Evolutionary conservation across 768 basidiomycete species (phyloP).

Genomic region (Hericium alpestre): DNA sequence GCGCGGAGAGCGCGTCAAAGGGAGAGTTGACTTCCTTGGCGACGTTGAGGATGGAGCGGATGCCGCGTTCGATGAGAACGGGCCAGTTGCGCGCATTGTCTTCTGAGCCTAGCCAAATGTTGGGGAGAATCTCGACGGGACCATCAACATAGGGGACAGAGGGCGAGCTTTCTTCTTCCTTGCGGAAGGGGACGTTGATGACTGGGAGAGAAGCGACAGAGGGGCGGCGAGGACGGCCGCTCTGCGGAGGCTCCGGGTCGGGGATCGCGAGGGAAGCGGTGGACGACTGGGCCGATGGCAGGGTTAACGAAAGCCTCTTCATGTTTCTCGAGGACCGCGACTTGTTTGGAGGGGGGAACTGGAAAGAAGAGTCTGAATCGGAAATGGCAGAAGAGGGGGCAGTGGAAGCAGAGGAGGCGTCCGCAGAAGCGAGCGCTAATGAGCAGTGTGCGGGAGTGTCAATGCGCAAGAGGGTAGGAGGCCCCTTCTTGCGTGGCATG

Average conservation of each 20-base stretch:
- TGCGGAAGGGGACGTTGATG: slow-evolving; percentile 41
- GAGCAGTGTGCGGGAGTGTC: slow-evolving; percentile 40
- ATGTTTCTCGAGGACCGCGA: slow-evolving; percentile 49
- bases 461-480: slow-evolving; percentile 49
- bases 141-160: slow-evolving; percentile 68
- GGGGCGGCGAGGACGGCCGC: slow-evolving; percentile 44
- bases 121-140: slow-evolving; percentile 75
- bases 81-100: slow-evolving; percentile 83
- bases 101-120: slow-evolving; percentile 84
- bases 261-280: slow-evolving; percentile 34
- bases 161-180: slow-evolving; percentile 46
- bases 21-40: slow-evolving; percentile 83
- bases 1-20: slow-evolving; percentile 39
- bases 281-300: slow-evolving; percentile 54
- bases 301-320: slow-evolving; percentile 65
- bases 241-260: slow-evolving; percentile 21
- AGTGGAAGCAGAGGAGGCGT: slow-evolving; percentile 30
- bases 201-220: slow-evolving; percentile 64
- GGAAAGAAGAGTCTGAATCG: slow-evolving; percentile 38
- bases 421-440: slow-evolving; percentile 38
- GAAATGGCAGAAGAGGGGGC: slow-evolving; percentile 41
- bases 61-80: slow-evolving; percentile 56
- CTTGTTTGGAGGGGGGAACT: slow-evolving; percentile 29
- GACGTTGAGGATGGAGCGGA: slow-evolving; percentile 79
- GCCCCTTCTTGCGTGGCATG: slow-evolving; percentile 40